Evolutionary conservation across 2,329 filamentous ascomycete genomes (phyloP).

Genomic region (Colletotrichum sublineola): DNA sequence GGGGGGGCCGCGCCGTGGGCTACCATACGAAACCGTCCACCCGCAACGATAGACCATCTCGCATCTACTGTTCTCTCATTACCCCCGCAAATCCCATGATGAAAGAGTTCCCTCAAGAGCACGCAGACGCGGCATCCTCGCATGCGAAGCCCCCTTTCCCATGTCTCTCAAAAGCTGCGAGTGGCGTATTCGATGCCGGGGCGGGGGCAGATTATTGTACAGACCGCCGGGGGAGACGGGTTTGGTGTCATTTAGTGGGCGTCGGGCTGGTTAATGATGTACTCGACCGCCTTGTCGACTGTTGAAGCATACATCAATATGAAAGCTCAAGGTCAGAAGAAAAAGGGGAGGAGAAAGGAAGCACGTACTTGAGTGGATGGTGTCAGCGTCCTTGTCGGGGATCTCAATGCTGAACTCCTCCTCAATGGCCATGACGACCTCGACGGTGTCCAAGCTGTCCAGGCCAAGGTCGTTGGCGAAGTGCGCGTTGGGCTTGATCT

Average conservation of each 20-base stretch:
- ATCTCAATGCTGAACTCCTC: conserved; percentile 96
- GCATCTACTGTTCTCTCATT: conserved; percentile 17
- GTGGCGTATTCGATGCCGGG: conserved; percentile 38
- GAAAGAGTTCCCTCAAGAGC: conserved; percentile 21
- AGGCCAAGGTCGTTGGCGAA: conserved; percentile 98
- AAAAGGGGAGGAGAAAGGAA: not conserved
- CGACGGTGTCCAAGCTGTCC: conserved; percentile 97
- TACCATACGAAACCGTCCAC: conserved; percentile 33
- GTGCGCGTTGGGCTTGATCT: conserved; percentile 89
- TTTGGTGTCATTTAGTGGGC: conserved; percentile 69
- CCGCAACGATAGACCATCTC: conserved; percentile 29
- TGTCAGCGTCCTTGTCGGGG: conserved; percentile 95
- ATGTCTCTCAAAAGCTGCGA: conserved; percentile 34
- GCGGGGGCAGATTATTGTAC: conserved; percentile 41
- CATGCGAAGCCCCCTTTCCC: conserved; percentile 15
- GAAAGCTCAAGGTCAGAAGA: not conserved
- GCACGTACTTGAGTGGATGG: conserved; percentile 89
- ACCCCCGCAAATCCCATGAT: conserved; percentile 7
- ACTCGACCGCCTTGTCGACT: conserved; percentile 96
- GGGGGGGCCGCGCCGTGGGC: conserved; percentile 27
- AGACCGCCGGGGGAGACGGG: conserved; percentile 40
- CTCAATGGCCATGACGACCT: conserved; percentile 99
- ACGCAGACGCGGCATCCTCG: conserved; percentile 30
- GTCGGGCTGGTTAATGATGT: conserved; percentile 93
- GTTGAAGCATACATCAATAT: conserved; percentile 40